Percentiles rank a stretch among this genome's conserved stretches.
phyloP scores from a whole-genome alignment of 352 stramenopile genomes.

The Globisporangium perplexum region DNA sequence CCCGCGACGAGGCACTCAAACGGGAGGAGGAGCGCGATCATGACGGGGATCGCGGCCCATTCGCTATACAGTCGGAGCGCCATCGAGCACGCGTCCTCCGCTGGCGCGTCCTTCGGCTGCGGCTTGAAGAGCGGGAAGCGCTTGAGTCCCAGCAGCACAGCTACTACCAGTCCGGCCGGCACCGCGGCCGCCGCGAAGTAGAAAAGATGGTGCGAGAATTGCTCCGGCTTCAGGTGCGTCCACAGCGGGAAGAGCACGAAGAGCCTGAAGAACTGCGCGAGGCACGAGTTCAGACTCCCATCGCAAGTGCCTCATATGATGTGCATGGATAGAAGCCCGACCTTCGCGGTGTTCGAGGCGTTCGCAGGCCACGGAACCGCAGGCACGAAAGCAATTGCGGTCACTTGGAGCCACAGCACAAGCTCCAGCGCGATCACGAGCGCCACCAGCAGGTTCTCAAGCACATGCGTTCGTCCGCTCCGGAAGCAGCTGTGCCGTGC shows the following conservation, averaged over 20 bases:
- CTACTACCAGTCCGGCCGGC: slow-evolving; percentile 22
- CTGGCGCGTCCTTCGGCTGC: slow-evolving; percentile 30
- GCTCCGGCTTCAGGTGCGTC: slow-evolving; percentile 27
- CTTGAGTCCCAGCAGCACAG: slow-evolving; percentile 31
- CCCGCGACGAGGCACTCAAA: slow-evolving; percentile 47
- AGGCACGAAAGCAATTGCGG: slow-evolving; percentile 42
- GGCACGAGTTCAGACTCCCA: neutral
- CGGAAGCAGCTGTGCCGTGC: slow-evolving; percentile 8
- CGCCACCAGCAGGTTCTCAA: slow-evolving; percentile 29
- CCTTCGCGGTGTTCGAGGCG: slow-evolving; percentile 24
- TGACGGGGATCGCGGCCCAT: slow-evolving; percentile 36
- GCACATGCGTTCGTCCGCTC: slow-evolving; percentile 13
- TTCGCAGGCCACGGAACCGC: slow-evolving; percentile 40
- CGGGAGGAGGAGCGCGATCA: slow-evolving; percentile 44
- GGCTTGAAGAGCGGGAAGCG: slow-evolving; percentile 64
- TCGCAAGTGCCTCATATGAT: neutral
- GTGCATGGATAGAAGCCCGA: neutral
- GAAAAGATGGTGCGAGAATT: slow-evolving; percentile 27
- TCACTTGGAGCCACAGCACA: slow-evolving; percentile 38
- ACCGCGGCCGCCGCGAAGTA: slow-evolving; percentile 40
- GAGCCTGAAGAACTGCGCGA: slow-evolving; percentile 24
- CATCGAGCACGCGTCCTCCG: slow-evolving; percentile 46
- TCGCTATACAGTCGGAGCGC: slow-evolving; percentile 47
- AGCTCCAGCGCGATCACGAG: slow-evolving; percentile 34
- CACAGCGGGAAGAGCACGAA: slow-evolving; percentile 44